phyloP scores from a whole-genome alignment of 352 stramenopile species.

The Pythium guiyangense region DNA sequence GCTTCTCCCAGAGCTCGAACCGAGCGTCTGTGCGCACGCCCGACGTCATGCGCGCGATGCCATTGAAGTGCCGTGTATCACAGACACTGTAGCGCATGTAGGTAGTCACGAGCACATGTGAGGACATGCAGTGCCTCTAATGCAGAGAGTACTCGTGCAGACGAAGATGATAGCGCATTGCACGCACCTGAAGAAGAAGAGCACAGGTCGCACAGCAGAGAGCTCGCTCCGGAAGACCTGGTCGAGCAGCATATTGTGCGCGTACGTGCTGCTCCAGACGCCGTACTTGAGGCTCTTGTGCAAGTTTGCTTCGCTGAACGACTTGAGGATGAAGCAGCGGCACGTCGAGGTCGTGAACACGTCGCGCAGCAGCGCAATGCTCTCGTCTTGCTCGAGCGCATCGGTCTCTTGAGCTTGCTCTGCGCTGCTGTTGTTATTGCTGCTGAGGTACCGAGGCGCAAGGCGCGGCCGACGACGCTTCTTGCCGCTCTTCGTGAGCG shows the following conservation, averaged over 20 bases:
- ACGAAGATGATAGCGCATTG: too few relatives aligned
- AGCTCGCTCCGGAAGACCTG: slow-evolving; percentile 69
- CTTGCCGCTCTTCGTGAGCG: slow-evolving; percentile 17
- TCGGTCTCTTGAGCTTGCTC: not conserved
- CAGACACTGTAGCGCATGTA: slow-evolving; percentile 42
- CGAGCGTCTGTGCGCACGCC: slow-evolving; percentile 33
- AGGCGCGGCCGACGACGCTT: slow-evolving; percentile 30
- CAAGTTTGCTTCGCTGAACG: slow-evolving; percentile 81
- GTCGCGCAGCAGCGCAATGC: slow-evolving; percentile 39
- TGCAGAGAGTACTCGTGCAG: not conserved
- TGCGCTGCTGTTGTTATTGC: not conserved
- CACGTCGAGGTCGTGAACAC: slow-evolving; percentile 57
- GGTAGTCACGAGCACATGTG: too few relatives aligned
- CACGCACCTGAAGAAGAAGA: slow-evolving; percentile 75
- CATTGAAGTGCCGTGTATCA: slow-evolving; percentile 69
- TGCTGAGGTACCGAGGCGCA: slow-evolving; percentile 35
- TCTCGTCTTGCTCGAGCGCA: slow-evolving; percentile 13
- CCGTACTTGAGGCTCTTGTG: slow-evolving; percentile 86
- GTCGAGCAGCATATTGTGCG: slow-evolving; percentile 63
- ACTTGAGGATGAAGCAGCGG: slow-evolving; percentile 83
- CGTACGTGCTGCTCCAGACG: slow-evolving; percentile 74
- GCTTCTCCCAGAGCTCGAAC: slow-evolving; percentile 79
- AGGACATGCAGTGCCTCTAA: too few relatives aligned
- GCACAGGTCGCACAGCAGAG: slow-evolving; percentile 50
- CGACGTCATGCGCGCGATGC: slow-evolving; percentile 78